A percentile compares a stretch with the other conserved stretches of the same genome.
Conservation (phyloP, 2,329 filamentous ascomycete species). For the Talaromyces albobiverticillius region DNA sequence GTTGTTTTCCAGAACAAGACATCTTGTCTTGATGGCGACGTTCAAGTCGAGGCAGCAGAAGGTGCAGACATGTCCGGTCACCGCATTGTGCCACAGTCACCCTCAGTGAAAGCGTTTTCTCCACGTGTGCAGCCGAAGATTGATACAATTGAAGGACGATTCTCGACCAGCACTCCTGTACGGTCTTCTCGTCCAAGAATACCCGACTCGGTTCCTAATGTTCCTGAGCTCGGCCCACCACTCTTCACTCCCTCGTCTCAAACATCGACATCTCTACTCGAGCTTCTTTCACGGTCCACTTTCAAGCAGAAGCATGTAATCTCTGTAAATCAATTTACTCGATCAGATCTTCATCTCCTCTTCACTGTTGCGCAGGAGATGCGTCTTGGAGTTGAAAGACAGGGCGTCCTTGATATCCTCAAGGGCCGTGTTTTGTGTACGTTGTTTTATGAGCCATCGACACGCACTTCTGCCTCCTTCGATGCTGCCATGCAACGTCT, state of each 20-base stretch:
- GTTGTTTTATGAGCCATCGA: slow-evolving; percentile 97
- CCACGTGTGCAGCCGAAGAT: slow-evolving; percentile 37
- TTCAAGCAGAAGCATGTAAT: slow-evolving; percentile 90
- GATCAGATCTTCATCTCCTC: slow-evolving; percentile 83
- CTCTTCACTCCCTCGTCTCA: slow-evolving; percentile 52
- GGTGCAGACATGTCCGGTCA: slow-evolving; percentile 77
- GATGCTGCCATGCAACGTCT: slow-evolving; percentile 98
- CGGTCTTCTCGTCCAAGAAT: slow-evolving; percentile 29
- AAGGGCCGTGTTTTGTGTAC: slow-evolving; percentile 83
- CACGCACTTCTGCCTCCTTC: slow-evolving; percentile 90
- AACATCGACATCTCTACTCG: slow-evolving; percentile 57
- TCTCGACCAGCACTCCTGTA: slow-evolving; percentile 36
- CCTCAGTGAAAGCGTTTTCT: slow-evolving; percentile 52
- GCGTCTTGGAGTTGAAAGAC: slow-evolving; percentile 88
- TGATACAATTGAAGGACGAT: slow-evolving; percentile 36
- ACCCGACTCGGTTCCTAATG: slow-evolving; percentile 20
- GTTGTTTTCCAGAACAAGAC: slow-evolving; percentile 74
- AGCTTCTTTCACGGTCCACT: slow-evolving; percentile 73
- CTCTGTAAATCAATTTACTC: slow-evolving; percentile 86
- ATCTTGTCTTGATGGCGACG: slow-evolving; percentile 69
- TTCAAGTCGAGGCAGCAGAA: slow-evolving; percentile 54
- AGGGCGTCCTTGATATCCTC: slow-evolving; percentile 83
- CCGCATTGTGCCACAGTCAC: slow-evolving; percentile 51
- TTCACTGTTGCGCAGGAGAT: slow-evolving; percentile 98
- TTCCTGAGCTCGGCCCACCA: slow-evolving; percentile 38